A percentile compares a stretch with the other conserved stretches of the same genome.
These are phyloP conservation scores for Leccinum subgranulosum DNA, from an alignment of 768 basidiomycete genomes.

Conservation along the genomic window DNA sequence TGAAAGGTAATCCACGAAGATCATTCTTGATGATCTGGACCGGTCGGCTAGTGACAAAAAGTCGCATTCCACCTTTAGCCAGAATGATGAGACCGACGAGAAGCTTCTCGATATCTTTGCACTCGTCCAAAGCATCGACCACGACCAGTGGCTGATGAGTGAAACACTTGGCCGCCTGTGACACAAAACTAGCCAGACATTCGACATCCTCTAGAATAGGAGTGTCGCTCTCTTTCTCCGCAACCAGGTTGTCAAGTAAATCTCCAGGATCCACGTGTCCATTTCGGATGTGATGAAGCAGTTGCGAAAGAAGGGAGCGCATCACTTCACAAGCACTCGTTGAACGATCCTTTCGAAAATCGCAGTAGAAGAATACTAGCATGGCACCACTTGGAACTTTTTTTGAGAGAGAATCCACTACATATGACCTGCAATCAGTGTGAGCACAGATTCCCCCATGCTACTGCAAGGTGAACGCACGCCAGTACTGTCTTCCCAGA, in stretches of 20 bases:
- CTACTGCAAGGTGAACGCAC: constrained; percentile 1
- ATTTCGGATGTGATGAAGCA: constrained; percentile 2
- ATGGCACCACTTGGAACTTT: not conserved
- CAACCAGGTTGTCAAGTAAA: not conserved
- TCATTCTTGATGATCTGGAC: constrained; percentile 8
- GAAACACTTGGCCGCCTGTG: not conserved
- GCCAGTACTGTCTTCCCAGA: constrained; percentile 17
- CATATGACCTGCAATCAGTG: not conserved
- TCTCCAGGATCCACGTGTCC: not conserved
- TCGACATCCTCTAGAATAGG: constrained; percentile 1
- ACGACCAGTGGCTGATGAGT: constrained; percentile 6
- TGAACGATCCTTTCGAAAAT: constrained; percentile 8
- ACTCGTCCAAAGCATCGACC: constrained; percentile 23
- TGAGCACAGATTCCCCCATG: not conserved
- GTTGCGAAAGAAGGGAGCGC: constrained; percentile 16
- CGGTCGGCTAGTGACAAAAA: constrained; percentile 18
- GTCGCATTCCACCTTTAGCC: constrained; percentile 1
- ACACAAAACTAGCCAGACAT: constrained; percentile 2
- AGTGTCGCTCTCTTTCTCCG: not conserved
- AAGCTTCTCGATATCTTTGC: constrained; percentile 6
- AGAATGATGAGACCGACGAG: constrained; percentile 5
- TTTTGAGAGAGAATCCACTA: constrained; percentile 3
- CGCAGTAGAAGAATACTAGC: constrained; percentile 17
- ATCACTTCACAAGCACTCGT: constrained; percentile 7
- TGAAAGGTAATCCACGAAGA: not conserved